phyloP scores from a whole-genome alignment of 2,329 filamentous ascomycete species.

The Acrocalymma vagum region DNA sequence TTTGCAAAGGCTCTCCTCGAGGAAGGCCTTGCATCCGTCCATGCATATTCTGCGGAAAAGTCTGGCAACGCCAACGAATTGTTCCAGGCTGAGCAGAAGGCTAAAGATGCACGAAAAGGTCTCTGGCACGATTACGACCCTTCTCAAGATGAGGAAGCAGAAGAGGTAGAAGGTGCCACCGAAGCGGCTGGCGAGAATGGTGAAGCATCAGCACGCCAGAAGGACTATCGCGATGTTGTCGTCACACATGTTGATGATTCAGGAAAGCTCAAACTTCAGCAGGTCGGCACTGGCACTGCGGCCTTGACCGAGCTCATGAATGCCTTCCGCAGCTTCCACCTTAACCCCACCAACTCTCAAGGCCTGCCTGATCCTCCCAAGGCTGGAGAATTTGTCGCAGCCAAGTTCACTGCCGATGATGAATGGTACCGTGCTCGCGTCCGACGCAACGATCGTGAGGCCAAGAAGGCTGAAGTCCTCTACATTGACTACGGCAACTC shows the following conservation, averaged over 20 bases:
- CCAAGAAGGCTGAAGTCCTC: constrained; percentile 84
- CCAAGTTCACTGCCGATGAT: constrained; percentile 86
- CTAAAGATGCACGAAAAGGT: constrained; percentile 87
- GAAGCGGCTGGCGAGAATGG: constrained; percentile 62
- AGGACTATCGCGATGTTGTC: constrained; percentile 93
- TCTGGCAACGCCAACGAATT: constrained; percentile 88
- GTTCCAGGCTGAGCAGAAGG: constrained; percentile 84
- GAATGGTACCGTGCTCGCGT: constrained; percentile 96
- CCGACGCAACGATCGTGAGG: constrained; percentile 89
- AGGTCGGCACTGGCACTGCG: constrained; percentile 85
- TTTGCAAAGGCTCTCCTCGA: constrained; percentile 93
- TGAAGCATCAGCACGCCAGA: constrained; percentile 69
- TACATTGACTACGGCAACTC: constrained; percentile 98
- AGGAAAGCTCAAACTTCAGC: constrained; percentile 87
- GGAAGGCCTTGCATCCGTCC: constrained; percentile 91
- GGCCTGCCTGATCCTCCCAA: constrained; percentile 81
- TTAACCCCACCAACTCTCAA: constrained; percentile 81
- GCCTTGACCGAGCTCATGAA: constrained; percentile 88
- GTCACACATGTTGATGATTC: constrained; percentile 88
- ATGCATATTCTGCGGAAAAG: constrained; percentile 95
- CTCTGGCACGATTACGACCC: constrained; percentile 97
- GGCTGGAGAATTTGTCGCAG: constrained; percentile 88
- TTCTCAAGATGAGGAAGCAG: constrained; percentile 76
- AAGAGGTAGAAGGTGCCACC: constrained; percentile 57
- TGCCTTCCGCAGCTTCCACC: constrained; percentile 89